Base-by-base conservation (phyloP, 305 asterid species). In the Fraxinus sp. region DNA sequence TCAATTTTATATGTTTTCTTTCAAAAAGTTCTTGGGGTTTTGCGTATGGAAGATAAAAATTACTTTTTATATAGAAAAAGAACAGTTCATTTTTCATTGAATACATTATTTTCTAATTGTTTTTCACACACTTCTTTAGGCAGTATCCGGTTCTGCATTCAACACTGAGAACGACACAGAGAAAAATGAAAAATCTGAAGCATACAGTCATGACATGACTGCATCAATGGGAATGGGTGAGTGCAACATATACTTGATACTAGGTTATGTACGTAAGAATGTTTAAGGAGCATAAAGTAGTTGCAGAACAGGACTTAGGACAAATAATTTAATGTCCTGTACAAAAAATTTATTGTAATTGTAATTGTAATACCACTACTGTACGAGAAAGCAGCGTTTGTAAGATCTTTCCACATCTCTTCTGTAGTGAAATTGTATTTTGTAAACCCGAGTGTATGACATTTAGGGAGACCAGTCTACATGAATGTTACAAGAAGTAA, bases 141-240 rank as follows among this genome's bases (percentile, higher is more conserved):
- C 94, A 0, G 82, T 87, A 78, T 87, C 95, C 82, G 98, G 97
- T 79, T 87, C 98, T 71, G 88, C 90, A 72, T 88, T 96, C 44
- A 89, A 93, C 81, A 86, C 89, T 44, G 97, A 88, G 74, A 91
- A 79, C 77, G 89, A 88, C 77, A 88, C 81, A 1, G 68, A 90
- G 71, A 77, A 92, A 85, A 64, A 62, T 78, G 92, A 79, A 78
- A 95, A 90, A 88, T 96, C 99, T 4, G 95, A 91, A 18, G 90
- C 91, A 36, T 96, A 96, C 86, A 96, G 97, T 86, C 90, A 93
- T n/a, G 91, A 90, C 81, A 96, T 96, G 99, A 96, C 99, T 80
- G 92, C 92, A 86, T 95, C 98, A 80, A 94, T 96, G 99, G 99
- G 99, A 32, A 97, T 98, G 83, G 99, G 99, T 96, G 83, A 55